Evolutionary conservation across 352 stramenopile genomes (phyloP), one percentile per base, ranked within the genome.

Genomic region (Phytophthora agathidicida): DNA sequence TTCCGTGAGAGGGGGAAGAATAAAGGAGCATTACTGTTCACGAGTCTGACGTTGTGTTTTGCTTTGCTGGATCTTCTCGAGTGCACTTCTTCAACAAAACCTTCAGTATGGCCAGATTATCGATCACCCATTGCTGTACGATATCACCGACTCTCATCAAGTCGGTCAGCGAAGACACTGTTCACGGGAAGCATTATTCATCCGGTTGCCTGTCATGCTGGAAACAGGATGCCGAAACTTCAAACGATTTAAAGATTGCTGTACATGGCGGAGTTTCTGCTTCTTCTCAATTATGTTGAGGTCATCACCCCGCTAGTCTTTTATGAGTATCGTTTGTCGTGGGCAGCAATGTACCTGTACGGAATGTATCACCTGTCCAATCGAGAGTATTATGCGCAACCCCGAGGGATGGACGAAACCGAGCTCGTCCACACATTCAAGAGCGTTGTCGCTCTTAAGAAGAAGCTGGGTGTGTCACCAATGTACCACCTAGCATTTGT

Each of bases 401-500:
- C 76, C 5, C 24, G 42, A 1, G 50, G 55, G 19, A 65, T 77
- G 39, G 28, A 46, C 5, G 17, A 26, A 1, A 2, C 20, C 19
- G 6, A 69, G 13, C 27, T 84, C 1, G 20, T 46, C 0, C 24
- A 60, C 11, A 75, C 57, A 1, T 30, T 82, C 13, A 24, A 39
- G 10, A 77, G 71, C 41, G 49, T 84, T 70, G 1, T 77, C 73
- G n/a, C 65, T 73, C 5, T 17, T 83, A 5, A 36, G 52, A 27
- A 51, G 27, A 35, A 65, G 38, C 41, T 83, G 20, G 37, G 48
- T 2, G 31, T 80, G 4, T 75, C 64, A 3, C 36, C 61, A 0
- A 55, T 74, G 23, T 37, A 47, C 8, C 70, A 77, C 28, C 26
- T 78, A 6, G 59, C 62, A 7, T 83, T 86, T 20, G 64, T 83